Evolutionary conservation across 345 rosid genomes (phyloP), one percentile per base, ranked within the genome.

Genomic region (Eucalyptus brandiana): DNA sequence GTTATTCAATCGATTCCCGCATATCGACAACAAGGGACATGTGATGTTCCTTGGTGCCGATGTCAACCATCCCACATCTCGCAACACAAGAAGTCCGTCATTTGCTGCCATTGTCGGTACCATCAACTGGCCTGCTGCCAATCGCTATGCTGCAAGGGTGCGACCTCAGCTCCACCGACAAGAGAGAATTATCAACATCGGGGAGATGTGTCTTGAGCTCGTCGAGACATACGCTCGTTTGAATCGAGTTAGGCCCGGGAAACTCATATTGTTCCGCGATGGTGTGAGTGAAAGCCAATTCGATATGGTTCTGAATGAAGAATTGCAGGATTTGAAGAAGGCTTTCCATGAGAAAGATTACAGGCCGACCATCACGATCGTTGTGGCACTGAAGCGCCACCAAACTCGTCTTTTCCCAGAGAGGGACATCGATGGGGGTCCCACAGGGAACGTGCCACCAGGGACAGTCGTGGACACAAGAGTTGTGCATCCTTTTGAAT

Each of bases 211-310:
- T 24, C 62, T 56, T 56, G 62, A 56, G 30, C 62, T 56, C 30
- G 30, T 23, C 28, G 96, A 93, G 86, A 91, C 92, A 53, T 96
- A 94, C 88, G 72, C 85, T 87, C 88, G 89, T 83, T 49, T 93
- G 49, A 94, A 94, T 80, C 89, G 89, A 53, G 93, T 88, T 48
- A 91, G 87, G 45, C 99, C 99, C 2, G 91, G 88, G 88, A 95
- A 93, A 90, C 94, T 97, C 89, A 94, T 97, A 90, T 87, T 97
- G 37, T 97, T 97, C 86, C 99, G 99, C 4, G 99, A 96, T 90
- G 99, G 99, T 42, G 99, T 97, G 21, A 96, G 98, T 86, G 98
- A 96, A 88, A 95, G 94, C 81, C 99, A 97, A 91, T 97, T 97
- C 54, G 97, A 96, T 89, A 97, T 96, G 99, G 99, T 95, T 90